A percentile compares a stretch with the other conserved stretches of the same genome.
phyloP scores from a whole-genome alignment of 306 rosid genomes.

The Myrica gale region DNA sequence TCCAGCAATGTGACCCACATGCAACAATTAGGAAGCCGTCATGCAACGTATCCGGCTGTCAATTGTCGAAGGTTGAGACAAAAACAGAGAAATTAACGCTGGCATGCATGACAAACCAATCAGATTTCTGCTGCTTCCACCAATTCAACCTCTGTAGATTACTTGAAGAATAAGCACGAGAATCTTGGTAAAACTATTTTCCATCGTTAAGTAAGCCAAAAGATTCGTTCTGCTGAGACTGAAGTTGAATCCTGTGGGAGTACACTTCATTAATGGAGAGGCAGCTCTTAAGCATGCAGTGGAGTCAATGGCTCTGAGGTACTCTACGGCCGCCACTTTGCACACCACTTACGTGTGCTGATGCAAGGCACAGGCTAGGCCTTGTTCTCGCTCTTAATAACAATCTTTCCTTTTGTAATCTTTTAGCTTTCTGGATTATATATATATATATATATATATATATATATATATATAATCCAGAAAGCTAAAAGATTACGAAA shows the following conservation, averaged over 20 bases:
- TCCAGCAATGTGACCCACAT: conserved; percentile 29
- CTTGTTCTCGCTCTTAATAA: neutral
- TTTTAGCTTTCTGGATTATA: neutral
- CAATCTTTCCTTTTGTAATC: neutral
- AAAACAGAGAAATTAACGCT: neutral
- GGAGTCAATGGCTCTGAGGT: neutral
- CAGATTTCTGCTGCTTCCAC: neutral
- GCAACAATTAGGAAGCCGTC: conserved; percentile 37
- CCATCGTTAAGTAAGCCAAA: neutral
- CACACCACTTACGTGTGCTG: neutral
- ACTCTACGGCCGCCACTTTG: conserved; percentile 17
- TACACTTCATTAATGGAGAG: neutral
- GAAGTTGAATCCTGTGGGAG: neutral
- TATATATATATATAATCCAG: too few species aligned
- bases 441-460: too few species aligned
- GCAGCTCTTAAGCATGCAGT: neutral
- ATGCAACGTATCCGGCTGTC: conserved; percentile 41
- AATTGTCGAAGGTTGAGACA: neutral
- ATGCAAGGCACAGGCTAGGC: neutral
- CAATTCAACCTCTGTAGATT: conserved; percentile 10
- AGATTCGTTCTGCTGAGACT: conserved; percentile 6
- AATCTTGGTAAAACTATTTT: neutral
- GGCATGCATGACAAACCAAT: neutral
- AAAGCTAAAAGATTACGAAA: too few species aligned
- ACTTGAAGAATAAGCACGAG: neutral